phyloP scores from a whole-genome alignment of 192 early-diverging fungal species.

The Dimargaris verticillata region DNA sequence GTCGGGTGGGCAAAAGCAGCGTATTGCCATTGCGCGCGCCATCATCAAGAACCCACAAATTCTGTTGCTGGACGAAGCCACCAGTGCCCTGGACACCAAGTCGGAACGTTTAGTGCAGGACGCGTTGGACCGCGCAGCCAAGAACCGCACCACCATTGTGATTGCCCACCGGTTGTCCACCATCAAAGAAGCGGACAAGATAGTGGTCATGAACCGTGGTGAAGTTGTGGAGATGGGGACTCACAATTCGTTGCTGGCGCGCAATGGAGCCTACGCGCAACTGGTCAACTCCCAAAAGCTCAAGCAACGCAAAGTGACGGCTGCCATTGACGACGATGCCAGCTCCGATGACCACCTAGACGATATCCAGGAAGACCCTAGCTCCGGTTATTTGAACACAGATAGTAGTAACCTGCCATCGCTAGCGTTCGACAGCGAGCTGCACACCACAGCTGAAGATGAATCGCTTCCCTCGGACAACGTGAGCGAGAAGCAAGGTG shows the following conservation, averaged over 20 bases:
- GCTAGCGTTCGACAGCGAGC: not conserved
- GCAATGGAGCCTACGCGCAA: conserved; percentile 40
- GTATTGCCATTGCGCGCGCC: conserved; percentile 89
- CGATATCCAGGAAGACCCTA: not conserved
- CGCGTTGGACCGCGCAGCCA: conserved; percentile 57
- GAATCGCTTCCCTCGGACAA: not conserved
- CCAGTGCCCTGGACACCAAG: conserved; percentile 68
- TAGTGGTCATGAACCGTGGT: conserved; percentile 66
- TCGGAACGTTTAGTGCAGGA: conserved; percentile 66
- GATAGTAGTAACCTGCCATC: not conserved
- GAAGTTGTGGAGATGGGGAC: conserved; percentile 55
- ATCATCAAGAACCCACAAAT: conserved; percentile 76
- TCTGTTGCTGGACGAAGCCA: conserved; percentile 80
- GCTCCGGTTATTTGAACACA: not conserved
- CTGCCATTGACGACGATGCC: not conserved
- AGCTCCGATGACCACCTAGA: not conserved
- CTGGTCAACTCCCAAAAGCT: conserved; percentile 55
- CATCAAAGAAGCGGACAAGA: conserved; percentile 66
- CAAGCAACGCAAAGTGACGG: conserved; percentile 14
- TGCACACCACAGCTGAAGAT: not conserved
- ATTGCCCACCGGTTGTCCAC: conserved; percentile 87
- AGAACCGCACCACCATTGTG: conserved; percentile 73
- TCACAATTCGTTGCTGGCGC: conserved; percentile 55
- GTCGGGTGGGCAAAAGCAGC: conserved; percentile 90
- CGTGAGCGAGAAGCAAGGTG: not conserved